Base-by-base conservation (phyloP, 2,329 filamentous ascomycete species). In the Rhynchosporium graminicola region DNA sequence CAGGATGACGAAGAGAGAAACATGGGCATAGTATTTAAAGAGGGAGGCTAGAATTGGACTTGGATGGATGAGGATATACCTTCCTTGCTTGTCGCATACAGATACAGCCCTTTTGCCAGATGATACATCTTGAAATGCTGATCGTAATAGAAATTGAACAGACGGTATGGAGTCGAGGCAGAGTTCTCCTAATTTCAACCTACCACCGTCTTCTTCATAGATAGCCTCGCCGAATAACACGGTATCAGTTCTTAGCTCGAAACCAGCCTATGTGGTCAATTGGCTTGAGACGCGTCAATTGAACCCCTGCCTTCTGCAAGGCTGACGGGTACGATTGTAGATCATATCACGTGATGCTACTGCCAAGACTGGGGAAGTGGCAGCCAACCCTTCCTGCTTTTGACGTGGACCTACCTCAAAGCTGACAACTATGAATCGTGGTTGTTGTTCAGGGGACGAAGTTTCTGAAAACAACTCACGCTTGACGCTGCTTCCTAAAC, bases 71-170 rank as follows among this genome's bases (percentile, higher is more conserved):
- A 60, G 46, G 47, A 67, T 77, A 70, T 73, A 92, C 92, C 92
- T 85, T 98, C 93, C 85, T 97, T 98, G 79, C 92, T 96, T 20
- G 94, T 98, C 62, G 92, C 94, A 76, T 97, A 91, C 72, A 95
- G 86, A 79, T 98, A 99, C 63, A 99, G 83, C 63, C 92, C 93
- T 77, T 97, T 97, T 73, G 91, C 88, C 71, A 99, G 87, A 80
- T 98, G 94, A 80, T 97, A 98, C 94, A 97, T 97, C 28, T 50
- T 62, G 26, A 15, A 46, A 20, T 28, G 20, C 36, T 36, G 42
- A 26, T 28, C 26, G 28, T 13, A 47, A 29, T 7, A 46, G 13
- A 46, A 13, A n/a, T 47, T 38, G 40, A 48, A 28, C 31, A 26
- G 26, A 47, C 31, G 58, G 8, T 28, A 13, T 33, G 47, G 13